Conservation (phyloP, 129 eudicot species). For the Flaveria brownii region DNA sequence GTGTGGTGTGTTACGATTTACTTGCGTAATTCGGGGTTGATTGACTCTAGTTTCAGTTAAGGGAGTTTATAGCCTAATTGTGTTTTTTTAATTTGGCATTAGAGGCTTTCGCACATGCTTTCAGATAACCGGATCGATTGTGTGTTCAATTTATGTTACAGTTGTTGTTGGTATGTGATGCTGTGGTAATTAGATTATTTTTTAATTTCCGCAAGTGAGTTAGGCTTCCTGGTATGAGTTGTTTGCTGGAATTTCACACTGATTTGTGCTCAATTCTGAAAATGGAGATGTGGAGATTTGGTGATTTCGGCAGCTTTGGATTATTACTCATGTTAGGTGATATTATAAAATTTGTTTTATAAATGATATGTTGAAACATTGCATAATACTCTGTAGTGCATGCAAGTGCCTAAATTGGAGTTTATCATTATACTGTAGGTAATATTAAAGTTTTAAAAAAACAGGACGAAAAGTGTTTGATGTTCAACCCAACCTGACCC, state of each 20-base stretch:
- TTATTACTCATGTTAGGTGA: background rate
- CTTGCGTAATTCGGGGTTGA: background rate
- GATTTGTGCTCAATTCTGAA: conserved; percentile 10
- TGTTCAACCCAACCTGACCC: background rate
- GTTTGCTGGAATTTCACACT: background rate
- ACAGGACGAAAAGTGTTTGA: background rate
- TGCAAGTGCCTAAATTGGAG: background rate
- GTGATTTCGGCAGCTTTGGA: background rate
- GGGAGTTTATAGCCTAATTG: too few relatives aligned
- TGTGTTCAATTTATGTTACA: conserved; percentile 8
- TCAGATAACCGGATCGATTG: background rate
- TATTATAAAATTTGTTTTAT: background rate
- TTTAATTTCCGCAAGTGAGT: background rate
- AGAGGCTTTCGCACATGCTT: background rate
- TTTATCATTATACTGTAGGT: background rate
- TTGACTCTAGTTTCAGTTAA: background rate
- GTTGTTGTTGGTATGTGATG: background rate
- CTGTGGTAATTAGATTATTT: conserved; percentile 1
- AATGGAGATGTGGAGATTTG: background rate
- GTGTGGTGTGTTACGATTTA: too few relatives aligned
- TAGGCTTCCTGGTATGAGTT: background rate
- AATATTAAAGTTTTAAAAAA: background rate
- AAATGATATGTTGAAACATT: background rate
- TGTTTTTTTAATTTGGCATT: background rate
- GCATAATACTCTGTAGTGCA: background rate